Evolutionary conservation across 495 filamentous ascomycete genomes (phyloP), one percentile per base, ranked within the genome.

Genomic region (Sporormia fimetaria): DNA sequence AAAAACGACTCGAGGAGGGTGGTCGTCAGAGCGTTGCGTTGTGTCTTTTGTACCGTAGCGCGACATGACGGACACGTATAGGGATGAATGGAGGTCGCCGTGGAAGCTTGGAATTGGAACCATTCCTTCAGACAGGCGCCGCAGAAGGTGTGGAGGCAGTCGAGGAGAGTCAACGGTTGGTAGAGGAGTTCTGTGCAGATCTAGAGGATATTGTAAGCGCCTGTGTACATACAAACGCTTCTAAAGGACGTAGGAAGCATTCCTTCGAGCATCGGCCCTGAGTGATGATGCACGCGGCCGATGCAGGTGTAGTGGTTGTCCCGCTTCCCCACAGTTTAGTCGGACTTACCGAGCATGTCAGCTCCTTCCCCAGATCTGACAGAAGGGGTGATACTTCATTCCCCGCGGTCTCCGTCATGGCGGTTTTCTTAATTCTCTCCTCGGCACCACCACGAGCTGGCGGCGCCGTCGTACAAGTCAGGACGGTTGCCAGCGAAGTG

Each of bases 131-230:
- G 59, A 57, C 90, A 98, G 21, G 82, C 80, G 41, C 85, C 90
- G 66, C 90, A 96, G 65, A 90, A 96, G 25, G 87, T 93, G 65
- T 98, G 90, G 1, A 98, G 77, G 59, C 90, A 98, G 67, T 96
- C 84, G 57, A 98, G 83, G 44, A 95, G 81, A 21, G 87, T 94
- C 44, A 96, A 75, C 14, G 90, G 90, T 58, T 94, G 83, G 67
- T 84, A 93, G 46, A 98, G 82, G 37, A 96, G 69, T 56, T 98
- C 90, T 43, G 87, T 87, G 63, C 90, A 98, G 51, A 98, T 95
- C 88, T 95, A 35, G 16, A 25, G 18, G 14, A 27, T 18, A 10
- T 8, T 41, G 44, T 56, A 46, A 59, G 50, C 37, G 46, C 20
- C 30, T 16, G 23, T 33, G 40, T 43, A n/a, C 49, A 25, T 37